phyloP scores from a whole-genome alignment of 495 filamentous ascomycete genomes.

The Terfezia claveryi region DNA sequence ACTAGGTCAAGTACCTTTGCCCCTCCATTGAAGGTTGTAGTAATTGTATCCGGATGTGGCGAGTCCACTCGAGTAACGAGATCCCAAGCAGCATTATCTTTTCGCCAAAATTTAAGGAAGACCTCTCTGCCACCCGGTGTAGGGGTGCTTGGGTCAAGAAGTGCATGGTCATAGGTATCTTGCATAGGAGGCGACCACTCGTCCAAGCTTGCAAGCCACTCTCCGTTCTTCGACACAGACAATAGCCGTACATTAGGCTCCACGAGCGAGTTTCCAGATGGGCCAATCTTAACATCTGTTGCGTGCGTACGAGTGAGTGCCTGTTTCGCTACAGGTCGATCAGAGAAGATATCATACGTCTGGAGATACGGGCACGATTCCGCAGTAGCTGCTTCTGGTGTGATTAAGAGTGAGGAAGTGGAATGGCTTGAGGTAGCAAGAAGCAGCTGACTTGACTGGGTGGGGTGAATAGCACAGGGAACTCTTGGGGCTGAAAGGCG shows the following conservation, averaged over 20 bases:
- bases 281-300: constrained; percentile 53
- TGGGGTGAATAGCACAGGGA: constrained; percentile 35
- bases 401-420: constrained; percentile 20
- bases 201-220: constrained; percentile 83
- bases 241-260: constrained; percentile 57
- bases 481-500: neutral
- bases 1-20: constrained; percentile 47
- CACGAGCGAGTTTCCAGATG: constrained; percentile 39
- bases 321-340: constrained; percentile 56
- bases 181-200: constrained; percentile 52
- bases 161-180: constrained; percentile 12
- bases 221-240: constrained; percentile 50
- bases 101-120: constrained; percentile 75
- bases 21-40: constrained; percentile 19
- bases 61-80: constrained; percentile 60
- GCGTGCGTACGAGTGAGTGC: constrained; percentile 70
- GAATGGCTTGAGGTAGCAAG: constrained; percentile 27
- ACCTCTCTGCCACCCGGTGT: constrained; percentile 39
- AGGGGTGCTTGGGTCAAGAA: constrained; percentile 5
- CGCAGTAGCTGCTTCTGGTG: constrained; percentile 2
- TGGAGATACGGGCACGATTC: constrained; percentile 39
- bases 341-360: constrained; percentile 55
- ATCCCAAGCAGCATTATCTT: constrained; percentile 38
- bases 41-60: constrained; percentile 38
- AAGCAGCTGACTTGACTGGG: constrained; percentile 34